These are phyloP conservation scores for Colletotrichum aenigma DNA, from an alignment of 2,329 filamentous ascomycete species.

Conservation along the genomic window DNA sequence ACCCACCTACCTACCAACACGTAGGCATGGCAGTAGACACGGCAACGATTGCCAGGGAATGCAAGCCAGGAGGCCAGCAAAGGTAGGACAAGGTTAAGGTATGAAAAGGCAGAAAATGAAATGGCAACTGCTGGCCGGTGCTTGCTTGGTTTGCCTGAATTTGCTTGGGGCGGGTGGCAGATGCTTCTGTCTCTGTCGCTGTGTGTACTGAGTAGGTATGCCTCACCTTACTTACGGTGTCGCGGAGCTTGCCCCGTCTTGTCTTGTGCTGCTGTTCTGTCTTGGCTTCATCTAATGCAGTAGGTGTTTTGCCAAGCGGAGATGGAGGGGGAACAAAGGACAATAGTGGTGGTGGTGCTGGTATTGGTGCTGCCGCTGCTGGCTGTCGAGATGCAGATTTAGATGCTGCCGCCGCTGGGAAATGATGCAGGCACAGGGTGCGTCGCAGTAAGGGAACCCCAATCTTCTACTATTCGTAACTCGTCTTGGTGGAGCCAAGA, in stretches of 20 bases:
- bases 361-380: background rate
- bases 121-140: conserved; percentile 3
- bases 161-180: background rate
- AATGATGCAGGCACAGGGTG: background rate
- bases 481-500: background rate
- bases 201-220: background rate
- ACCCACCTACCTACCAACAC: no score
- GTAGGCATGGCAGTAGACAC: background rate
- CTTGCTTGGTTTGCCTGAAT: background rate
- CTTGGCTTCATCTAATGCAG: background rate
- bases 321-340: background rate
- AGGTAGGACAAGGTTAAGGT: background rate
- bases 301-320: background rate
- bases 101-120: background rate
- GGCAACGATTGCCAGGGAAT: background rate
- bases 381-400: background rate
- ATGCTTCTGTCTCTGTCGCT: background rate
- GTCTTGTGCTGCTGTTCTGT: background rate
- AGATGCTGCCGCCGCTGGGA: background rate
- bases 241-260: background rate
- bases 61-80: background rate
- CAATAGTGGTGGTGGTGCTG: background rate
- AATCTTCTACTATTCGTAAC: background rate
- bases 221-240: background rate
- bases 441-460: background rate